Percentiles rank a stretch among this genome's conserved stretches.
These are phyloP conservation scores for Penicillium daleae DNA, from an alignment of 495 filamentous ascomycete species.

Conservation along the genomic window DNA sequence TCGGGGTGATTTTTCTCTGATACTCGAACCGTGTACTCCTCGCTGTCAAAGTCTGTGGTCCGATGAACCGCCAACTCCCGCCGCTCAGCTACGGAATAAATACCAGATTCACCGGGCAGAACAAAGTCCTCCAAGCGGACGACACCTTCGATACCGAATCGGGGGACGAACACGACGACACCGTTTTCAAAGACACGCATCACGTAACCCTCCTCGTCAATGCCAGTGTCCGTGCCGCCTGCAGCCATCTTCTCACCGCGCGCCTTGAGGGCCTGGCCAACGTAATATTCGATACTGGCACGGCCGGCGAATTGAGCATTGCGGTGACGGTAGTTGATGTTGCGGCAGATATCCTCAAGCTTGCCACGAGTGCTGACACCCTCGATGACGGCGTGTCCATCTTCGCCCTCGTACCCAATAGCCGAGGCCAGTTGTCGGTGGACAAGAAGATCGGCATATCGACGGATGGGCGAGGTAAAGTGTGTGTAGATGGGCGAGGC, in stretches of 20 bases:
- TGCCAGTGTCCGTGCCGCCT: slow-evolving; percentile 40
- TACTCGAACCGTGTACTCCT: slow-evolving; percentile 73
- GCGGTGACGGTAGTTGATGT: slow-evolving; percentile 95
- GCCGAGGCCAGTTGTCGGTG: slow-evolving; percentile 94
- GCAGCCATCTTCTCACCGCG: slow-evolving; percentile 59
- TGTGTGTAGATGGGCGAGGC: slow-evolving; percentile 97
- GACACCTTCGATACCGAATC: slow-evolving; percentile 92
- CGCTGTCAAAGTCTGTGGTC: slow-evolving; percentile 77
- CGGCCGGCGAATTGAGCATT: slow-evolving; percentile 95
- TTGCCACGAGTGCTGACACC: slow-evolving; percentile 71
- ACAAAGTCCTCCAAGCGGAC: slow-evolving; percentile 84
- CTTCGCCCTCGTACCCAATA: slow-evolving; percentile 79
- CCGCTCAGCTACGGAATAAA: slow-evolving; percentile 41
- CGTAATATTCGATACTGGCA: slow-evolving; percentile 94
- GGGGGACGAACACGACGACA: slow-evolving; percentile 91
- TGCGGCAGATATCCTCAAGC: slow-evolving; percentile 91
- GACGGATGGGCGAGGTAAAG: slow-evolving; percentile 95
- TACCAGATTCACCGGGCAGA: slow-evolving; percentile 61
- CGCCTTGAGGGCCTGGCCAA: slow-evolving; percentile 91
- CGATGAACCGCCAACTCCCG: slow-evolving; percentile 47
- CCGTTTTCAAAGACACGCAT: slow-evolving; percentile 98
- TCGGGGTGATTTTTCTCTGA: slow-evolving; percentile 49
- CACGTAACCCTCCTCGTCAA: slow-evolving; percentile 88
- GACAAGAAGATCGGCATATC: slow-evolving; percentile 92
- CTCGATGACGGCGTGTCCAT: slow-evolving; percentile 64